phyloP scores from a whole-genome alignment of 306 rosid genomes.

The Neltuma alba region DNA sequence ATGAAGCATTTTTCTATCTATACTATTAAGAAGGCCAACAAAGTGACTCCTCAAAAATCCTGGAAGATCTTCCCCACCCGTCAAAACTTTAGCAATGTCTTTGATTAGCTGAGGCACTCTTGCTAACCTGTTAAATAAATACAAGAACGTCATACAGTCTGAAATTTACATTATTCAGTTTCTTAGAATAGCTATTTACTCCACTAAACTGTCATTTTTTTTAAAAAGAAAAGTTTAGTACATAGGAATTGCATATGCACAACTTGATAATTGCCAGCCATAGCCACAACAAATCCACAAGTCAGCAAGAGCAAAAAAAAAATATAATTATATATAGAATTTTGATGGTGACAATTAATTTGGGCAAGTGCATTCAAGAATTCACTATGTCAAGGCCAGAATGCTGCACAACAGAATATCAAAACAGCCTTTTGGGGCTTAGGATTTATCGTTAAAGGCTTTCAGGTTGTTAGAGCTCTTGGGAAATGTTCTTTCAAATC shows the following conservation, averaged over 20 bases:
- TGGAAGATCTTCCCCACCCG: slow-evolving; percentile 87
- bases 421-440: background rate
- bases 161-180: slow-evolving; percentile 18
- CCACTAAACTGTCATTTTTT: background rate
- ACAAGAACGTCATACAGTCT: slow-evolving; percentile 32
- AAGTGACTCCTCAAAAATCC: slow-evolving; percentile 85
- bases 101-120: slow-evolving; percentile 85
- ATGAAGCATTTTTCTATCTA: slow-evolving; percentile 95
- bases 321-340: slow-evolving; percentile 13
- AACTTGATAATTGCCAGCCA: slow-evolving; percentile 22
- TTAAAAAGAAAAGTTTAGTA: background rate
- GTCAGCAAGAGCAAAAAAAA: slow-evolving; percentile 27
- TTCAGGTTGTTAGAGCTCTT: background rate
- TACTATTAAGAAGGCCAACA: slow-evolving; percentile 86
- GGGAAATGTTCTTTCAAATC: background rate
- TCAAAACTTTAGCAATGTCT: slow-evolving; percentile 86
- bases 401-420: background rate
- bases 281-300: slow-evolving; percentile 31
- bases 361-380: background rate
- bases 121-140: slow-evolving; percentile 66
- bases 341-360: background rate
- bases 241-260: slow-evolving; percentile 21
- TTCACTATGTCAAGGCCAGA: background rate
- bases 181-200: slow-evolving; percentile 7
- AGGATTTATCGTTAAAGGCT: background rate